Percentiles rank a stretch among this genome's conserved stretches.
These are phyloP conservation scores for Cordyceps pruinosa DNA, from an alignment of 2,329 filamentous ascomycete genomes.

Conservation along the genomic window DNA sequence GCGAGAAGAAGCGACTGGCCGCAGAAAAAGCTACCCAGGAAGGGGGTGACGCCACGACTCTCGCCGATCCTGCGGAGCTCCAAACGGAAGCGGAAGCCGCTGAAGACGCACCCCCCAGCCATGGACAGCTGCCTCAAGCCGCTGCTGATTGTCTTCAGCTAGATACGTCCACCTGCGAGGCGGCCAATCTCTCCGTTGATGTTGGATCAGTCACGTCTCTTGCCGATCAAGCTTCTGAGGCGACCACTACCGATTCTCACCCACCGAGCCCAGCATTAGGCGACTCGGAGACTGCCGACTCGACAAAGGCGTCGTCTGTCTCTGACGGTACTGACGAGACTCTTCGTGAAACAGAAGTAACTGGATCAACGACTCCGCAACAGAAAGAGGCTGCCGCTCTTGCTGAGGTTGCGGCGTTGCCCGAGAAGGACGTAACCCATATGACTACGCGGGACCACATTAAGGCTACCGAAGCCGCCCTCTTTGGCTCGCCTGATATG, in stretches of 20 bases:
- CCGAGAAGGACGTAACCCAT: neutral
- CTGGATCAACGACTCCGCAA: neutral
- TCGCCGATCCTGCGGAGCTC: conserved; percentile 17
- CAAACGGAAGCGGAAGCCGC: conserved; percentile 2
- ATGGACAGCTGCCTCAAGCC: neutral
- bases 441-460: conserved; percentile 6
- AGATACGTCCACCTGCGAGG: conserved; percentile 42
- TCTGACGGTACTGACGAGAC: conserved; percentile 59
- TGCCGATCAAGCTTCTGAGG: conserved; percentile 40
- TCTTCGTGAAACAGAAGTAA: conserved; percentile 31
- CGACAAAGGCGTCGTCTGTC: conserved; percentile 57
- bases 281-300: conserved; percentile 50
- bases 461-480: conserved; percentile 16
- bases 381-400: conserved; percentile 15
- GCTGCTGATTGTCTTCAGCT: conserved; percentile 29
- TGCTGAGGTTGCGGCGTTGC: neutral
- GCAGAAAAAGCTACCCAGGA: conserved; percentile 19
- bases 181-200: conserved; percentile 33
- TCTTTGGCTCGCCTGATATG: conserved; percentile 14
- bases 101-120: conserved; percentile 7
- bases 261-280: conserved; percentile 48
- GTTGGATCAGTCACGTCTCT: conserved; percentile 32
- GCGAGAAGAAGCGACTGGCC: conserved; percentile 62
- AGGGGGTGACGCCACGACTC: conserved; percentile 18
- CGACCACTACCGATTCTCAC: conserved; percentile 49